Percentiles rank a stretch among this genome's conserved stretches.
Evolutionary conservation across 192 early-diverging fungal species (phyloP).

Genomic region (Coemansia sp.): DNA sequence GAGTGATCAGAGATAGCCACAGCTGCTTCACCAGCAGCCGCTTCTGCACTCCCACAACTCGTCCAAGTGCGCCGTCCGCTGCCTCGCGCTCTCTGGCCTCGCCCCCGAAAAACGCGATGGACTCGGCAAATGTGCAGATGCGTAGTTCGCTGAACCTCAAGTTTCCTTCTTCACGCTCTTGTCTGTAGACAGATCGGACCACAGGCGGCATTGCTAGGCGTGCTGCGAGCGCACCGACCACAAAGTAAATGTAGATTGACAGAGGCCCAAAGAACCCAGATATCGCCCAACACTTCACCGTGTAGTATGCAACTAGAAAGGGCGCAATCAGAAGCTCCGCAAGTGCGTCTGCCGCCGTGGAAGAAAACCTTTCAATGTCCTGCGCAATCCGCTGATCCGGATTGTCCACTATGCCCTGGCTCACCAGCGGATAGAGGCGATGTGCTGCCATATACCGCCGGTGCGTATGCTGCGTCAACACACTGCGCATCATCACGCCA

Average conservation of each 20-base stretch:
- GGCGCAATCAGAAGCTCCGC: constrained; percentile 71
- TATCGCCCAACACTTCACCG: constrained; percentile 67
- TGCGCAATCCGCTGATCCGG: constrained; percentile 90
- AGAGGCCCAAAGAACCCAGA: constrained; percentile 68
- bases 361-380: constrained; percentile 80
- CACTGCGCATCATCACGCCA: constrained; percentile 60
- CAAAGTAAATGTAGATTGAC: constrained; percentile 73
- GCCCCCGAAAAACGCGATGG: constrained; percentile 80
- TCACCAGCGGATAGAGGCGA: constrained; percentile 61
- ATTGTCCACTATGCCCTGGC: constrained; percentile 65
- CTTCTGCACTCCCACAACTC: constrained; percentile 58
- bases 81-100: constrained; percentile 63
- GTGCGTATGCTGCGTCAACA: constrained; percentile 67
- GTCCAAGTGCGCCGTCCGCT: constrained; percentile 59
- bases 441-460: constrained; percentile 61
- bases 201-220: constrained; percentile 73
- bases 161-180: constrained; percentile 81
- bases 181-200: constrained; percentile 68
- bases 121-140: constrained; percentile 71
- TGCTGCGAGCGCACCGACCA: constrained; percentile 61
- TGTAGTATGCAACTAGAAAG: constrained; percentile 76
- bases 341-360: constrained; percentile 53
- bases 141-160: constrained; percentile 76
- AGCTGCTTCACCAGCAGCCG: constrained; percentile 58
- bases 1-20: constrained; percentile 56